Base-by-base conservation (phyloP, 768 basidiomycete genomes). In the Mycena galopus region DNA sequence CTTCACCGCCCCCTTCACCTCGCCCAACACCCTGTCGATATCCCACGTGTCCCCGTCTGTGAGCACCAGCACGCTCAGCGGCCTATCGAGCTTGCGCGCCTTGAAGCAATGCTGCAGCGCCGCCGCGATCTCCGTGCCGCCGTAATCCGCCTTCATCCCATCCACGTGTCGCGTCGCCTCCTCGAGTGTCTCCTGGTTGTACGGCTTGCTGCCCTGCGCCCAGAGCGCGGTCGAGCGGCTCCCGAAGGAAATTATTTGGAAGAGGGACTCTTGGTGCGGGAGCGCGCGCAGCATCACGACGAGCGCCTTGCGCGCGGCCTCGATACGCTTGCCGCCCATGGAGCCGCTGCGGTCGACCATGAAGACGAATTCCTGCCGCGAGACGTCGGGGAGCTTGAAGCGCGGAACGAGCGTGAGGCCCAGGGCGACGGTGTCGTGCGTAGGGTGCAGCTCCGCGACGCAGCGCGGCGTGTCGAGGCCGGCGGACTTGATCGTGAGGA, bases 201-300 rank as follows among this genome's bases (percentile, higher is more conserved):
- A 82, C 0, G 12, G 27, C 47, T 56, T 73, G 67, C 84, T 82
- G 0, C 51, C 57, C 0, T 4, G 3, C 11, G 12, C 23, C 87
- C 86, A 88, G 3, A 88, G 68, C 0, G 67, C 23, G 9, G 37
- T 56, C 12, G 72, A 71, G 0, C 11, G 0, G 7, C 0, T 60
- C 0, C 86, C 87, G 71, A 88, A 88, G 42, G 84, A 84, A 35
- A 84, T 73, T 33, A 88, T 81, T 35, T 88, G 88, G 78, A 88
- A 86, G 4, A 56, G 70, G 0, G 85, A 85, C n/a, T 79, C 78
- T 1, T 72, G 25, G 42, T 66, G 66, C 0, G 86, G 84, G 5
- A 88, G 80, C 6, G 84, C 72, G 23, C 78, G 82, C 12, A 88
- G 79, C 11, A 89, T 71, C 69, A 86, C 81, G 0, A 67, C 66